Base-by-base conservation (phyloP, 495 filamentous ascomycete species). In the Podospora fimiseda region DNA sequence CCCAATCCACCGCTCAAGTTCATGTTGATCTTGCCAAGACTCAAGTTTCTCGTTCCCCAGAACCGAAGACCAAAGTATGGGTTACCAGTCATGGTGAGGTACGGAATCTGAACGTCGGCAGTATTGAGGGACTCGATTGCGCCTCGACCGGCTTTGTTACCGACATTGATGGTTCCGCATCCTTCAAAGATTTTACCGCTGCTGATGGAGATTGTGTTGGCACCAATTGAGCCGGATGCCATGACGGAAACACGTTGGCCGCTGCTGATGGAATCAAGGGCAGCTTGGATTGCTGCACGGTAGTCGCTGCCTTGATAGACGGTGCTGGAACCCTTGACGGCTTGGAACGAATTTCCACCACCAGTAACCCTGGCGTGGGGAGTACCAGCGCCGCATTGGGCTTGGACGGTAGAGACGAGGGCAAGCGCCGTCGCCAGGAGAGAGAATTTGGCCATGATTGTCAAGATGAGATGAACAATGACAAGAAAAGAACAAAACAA, bases 211-310 rank as follows among this genome's bases (percentile, higher is more conserved):
- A 76, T 71, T 2, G 80, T 85, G 50, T 74, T 80, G 2, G 70
- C 69, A 9, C 76, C 71, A 46, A 86, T 71, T 1, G 82, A 78
- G 1, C 74, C 70, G 1, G 82, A 85, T 7, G 76, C 78, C 21
- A 86, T 75, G 41, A 86, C 73, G 50, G 81, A 79, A 42, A 84
- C 72, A 19, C 77, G 73, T 45, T 74, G 73, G 41, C 79, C 80
- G 9, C 72, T 44, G 57, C 78, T 77, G 15, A 76, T 77, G 14
- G 73, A 60, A 42, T 71, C 58, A n/a, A 83, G 57, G 1, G 72
- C 73, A 0, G 67, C 54, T 27, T 74, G 72, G 56, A 76, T 72
- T 18, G 73, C 73, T 0, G 59, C 60, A 20, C 64, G 64, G 58
- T 76, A 76, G 60, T 76, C 71, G 39, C 66, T 67, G 9, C 72